These are phyloP conservation scores for Cystofilobasidium macerans DNA, from an alignment of 768 basidiomycete species.

Conservation along the genomic window DNA sequence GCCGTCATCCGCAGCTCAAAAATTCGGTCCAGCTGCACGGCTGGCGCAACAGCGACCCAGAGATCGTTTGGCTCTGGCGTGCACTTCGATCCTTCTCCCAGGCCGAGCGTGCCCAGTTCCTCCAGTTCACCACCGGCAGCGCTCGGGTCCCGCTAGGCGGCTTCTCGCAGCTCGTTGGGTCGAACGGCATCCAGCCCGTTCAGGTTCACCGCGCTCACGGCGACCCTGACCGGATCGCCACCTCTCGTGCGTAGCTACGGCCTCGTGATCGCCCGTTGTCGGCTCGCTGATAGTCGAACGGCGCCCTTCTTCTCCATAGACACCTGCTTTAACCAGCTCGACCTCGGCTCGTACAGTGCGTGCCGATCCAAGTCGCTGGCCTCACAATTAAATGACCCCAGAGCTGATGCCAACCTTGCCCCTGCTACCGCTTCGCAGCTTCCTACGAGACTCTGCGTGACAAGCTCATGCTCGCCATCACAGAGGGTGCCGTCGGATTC, in stretches of 20 bases:
- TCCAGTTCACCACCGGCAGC: conserved; percentile 77
- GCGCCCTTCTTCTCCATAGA: conserved; percentile 21
- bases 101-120: conserved; percentile 88
- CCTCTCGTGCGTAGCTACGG: conserved; percentile 64
- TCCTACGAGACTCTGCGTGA: conserved; percentile 94
- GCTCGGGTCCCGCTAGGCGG: conserved; percentile 76
- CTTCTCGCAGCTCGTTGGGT: conserved; percentile 75
- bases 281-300: conserved; percentile 28
- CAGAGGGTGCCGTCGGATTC: conserved; percentile 92
- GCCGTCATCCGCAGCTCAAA: conserved; percentile 19
- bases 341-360: conserved; percentile 66
- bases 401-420: background rate
- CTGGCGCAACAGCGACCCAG: conserved; percentile 54
- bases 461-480: conserved; percentile 79
- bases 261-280: conserved; percentile 27
- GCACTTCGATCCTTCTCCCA: conserved; percentile 94
- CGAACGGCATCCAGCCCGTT: conserved; percentile 72
- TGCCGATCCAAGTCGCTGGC: background rate
- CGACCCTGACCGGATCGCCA: conserved; percentile 68
- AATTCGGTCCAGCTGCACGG: conserved; percentile 32
- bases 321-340: conserved; percentile 40
- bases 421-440: conserved; percentile 37
- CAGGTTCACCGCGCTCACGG: conserved; percentile 92
- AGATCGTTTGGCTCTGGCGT: conserved; percentile 99
- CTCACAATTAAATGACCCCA: no score